phyloP scores from a whole-genome alignment of 2,329 filamentous ascomycete species.

The Colletotrichum euphorbiae region DNA sequence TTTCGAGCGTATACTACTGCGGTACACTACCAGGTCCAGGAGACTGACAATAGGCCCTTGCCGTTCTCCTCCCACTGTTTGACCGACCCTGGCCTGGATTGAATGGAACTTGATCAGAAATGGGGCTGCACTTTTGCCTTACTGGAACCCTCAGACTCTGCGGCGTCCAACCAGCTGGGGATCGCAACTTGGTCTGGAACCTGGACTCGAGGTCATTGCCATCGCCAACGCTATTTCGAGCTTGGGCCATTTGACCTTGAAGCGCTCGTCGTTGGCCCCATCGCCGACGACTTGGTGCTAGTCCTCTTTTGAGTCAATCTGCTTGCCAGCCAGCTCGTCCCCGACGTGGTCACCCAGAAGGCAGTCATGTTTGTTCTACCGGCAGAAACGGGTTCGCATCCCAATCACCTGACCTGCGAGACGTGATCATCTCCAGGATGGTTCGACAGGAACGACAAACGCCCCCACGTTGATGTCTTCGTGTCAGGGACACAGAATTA shows the following conservation, averaged over 20 bases:
- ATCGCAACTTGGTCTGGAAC: constrained; percentile 29
- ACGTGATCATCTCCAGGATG: constrained; percentile 7
- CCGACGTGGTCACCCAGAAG: background rate
- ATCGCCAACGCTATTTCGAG: constrained; percentile 15
- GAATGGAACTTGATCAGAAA: constrained; percentile 6
- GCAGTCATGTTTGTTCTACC: constrained; percentile 1
- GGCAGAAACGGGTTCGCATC: constrained; percentile 18
- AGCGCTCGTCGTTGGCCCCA: constrained; percentile 3
- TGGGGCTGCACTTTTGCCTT: constrained; percentile 23
- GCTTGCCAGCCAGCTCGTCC: constrained; percentile 1
- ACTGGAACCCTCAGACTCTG: constrained; percentile 34
- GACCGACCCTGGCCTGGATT: constrained; percentile 18
- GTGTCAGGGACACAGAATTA: constrained; percentile 19
- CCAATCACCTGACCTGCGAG: constrained; percentile 6
- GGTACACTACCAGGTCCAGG: no score
- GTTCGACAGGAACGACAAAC: constrained; percentile 31
- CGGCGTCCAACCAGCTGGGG: constrained; percentile 30
- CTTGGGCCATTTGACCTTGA: background rate
- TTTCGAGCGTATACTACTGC: constrained; percentile 32
- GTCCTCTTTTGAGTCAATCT: constrained; percentile 9
- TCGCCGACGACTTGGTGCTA: constrained; percentile 4
- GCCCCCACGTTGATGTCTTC: constrained; percentile 31
- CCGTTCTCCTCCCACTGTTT: constrained; percentile 1
- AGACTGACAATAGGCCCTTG: constrained; percentile 15
- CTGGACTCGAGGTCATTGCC: background rate